Base-by-base conservation (phyloP, 306 rosid genomes). In the Alnus glutinosa region DNA sequence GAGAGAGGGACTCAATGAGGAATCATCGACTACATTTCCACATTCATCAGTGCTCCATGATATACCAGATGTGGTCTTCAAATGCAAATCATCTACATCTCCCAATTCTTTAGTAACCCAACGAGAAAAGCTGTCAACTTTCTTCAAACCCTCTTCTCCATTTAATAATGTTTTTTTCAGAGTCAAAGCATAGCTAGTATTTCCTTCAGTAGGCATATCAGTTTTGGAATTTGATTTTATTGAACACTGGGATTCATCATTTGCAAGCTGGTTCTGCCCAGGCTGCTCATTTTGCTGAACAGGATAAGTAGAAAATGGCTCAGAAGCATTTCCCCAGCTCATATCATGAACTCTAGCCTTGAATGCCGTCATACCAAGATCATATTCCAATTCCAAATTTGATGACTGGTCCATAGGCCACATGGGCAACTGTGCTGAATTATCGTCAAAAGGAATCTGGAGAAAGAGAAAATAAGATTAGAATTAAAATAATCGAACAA, bases 61-160 rank as follows among this genome's bases (percentile, higher is more conserved):
- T 81, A 92, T 85, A 52, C 92, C 92, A 79, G 97, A 81, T 49
- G 97, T 89, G 63, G 95, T 85, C 83, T 90, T 91, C 95, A 91
- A 89, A 59, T 83, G 89, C 74, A 92, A 80, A 85, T 89, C 85
- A 86, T 88, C 97, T 66, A 91, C 97, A 77, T 93, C 98, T 68
- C 85, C 93, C 9, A 93, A 93, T 79, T 88, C 93, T 84, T 75
- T 91, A 72, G 83, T 75, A 75, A 89, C 79, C 98, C 98, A 93
- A 37, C 98, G 87, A 57, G 94, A 90, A 85, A 93, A 93, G 84
- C 98, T 93, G 78, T 93, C 98, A 83, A 93, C 90, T 86, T 93
- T 93, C 91, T 92, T 93, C 81, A 93, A 79, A 86, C 89, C 87
- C 78, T 89, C 94, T n/a, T 85, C 92, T 48, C 84, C 77, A 80